Evolutionary conservation across 306 rosid species (phyloP).

Genomic region (Quercus dentata): DNA sequence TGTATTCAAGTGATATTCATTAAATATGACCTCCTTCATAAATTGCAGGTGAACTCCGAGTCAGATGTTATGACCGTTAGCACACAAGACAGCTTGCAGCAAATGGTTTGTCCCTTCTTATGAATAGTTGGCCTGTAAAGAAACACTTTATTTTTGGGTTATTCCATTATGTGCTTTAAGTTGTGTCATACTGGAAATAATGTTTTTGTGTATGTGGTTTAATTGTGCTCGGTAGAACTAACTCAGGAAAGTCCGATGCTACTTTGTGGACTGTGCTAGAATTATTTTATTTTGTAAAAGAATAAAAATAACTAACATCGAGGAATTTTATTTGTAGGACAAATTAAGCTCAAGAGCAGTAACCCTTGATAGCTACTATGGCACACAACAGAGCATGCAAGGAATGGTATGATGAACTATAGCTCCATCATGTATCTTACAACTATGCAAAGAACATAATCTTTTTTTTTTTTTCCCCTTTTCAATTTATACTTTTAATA

Average conservation of each 20-base stretch:
- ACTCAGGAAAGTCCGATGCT: neutral
- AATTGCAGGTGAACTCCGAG: constrained; percentile 69
- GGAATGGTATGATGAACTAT: constrained; percentile 70
- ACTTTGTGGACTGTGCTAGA: neutral
- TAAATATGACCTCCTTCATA: constrained; percentile 24
- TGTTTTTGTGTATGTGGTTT: neutral
- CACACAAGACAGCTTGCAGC: constrained; percentile 87
- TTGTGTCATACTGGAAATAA: neutral
- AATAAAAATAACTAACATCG: neutral
- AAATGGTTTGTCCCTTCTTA: constrained; percentile 69
- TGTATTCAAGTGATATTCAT: neutral
- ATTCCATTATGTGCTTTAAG: neutral
- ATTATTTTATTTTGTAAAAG: neutral
- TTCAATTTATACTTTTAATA: neutral
- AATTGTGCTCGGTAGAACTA: neutral
- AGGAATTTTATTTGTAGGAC: constrained; percentile 52
- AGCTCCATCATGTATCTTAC: constrained; percentile 20
- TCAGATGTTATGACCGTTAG: constrained; percentile 75
- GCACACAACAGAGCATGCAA: constrained; percentile 73
- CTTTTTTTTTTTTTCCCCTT: neutral
- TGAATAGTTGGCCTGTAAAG: constrained; percentile 11
- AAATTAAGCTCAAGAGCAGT: constrained; percentile 78
- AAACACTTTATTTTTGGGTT: neutral
- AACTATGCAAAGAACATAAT: neutral
- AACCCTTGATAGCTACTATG: constrained; percentile 81